Percentiles rank a stretch among this genome's conserved stretches.
phyloP scores from a whole-genome alignment of 1,139 yeast genomes.

The Scheffersomyces illinoinensis region DNA sequence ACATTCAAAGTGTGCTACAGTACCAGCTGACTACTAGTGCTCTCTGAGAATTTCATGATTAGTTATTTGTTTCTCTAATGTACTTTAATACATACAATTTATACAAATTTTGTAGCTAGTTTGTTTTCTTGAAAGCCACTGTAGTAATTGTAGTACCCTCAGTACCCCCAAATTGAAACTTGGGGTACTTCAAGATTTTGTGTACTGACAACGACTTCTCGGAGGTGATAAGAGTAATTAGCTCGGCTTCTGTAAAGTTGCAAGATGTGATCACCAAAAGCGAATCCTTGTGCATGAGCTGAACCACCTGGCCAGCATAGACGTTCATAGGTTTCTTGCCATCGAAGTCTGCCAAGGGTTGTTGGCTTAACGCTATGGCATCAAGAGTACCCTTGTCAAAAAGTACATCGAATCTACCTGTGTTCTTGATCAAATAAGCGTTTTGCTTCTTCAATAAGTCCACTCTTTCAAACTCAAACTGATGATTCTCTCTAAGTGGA shows the following conservation, averaged over 20 bases:
- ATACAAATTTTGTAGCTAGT: constrained; percentile 5
- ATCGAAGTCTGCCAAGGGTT: constrained; percentile 37
- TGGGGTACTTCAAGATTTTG: constrained; percentile 72
- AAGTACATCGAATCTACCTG: constrained; percentile 60
- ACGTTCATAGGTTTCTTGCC: constrained; percentile 56
- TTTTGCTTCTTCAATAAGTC: constrained; percentile 42
- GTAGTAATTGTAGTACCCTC: constrained; percentile 88
- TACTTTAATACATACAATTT: not conserved
- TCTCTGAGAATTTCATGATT: not conserved
- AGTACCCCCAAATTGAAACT: constrained; percentile 84
- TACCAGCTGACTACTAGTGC: not conserved
- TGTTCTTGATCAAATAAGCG: constrained; percentile 34
- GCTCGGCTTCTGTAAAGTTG: constrained; percentile 83
- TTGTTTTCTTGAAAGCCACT: constrained; percentile 61
- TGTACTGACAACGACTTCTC: constrained; percentile 48
- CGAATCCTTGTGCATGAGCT: constrained; percentile 56
- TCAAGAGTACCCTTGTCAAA: constrained; percentile 95
- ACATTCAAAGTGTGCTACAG: not conserved
- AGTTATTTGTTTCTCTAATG: not conserved
- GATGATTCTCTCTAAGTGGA: constrained; percentile 1
- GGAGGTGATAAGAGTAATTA: constrained; percentile 53
- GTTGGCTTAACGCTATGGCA: constrained; percentile 87
- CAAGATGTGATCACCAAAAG: constrained; percentile 86
- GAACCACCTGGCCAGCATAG: constrained; percentile 63
- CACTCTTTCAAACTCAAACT: constrained; percentile 45